Evolutionary conservation across 345 rosid species (phyloP).

Genomic region (Erodium maritimum): DNA sequence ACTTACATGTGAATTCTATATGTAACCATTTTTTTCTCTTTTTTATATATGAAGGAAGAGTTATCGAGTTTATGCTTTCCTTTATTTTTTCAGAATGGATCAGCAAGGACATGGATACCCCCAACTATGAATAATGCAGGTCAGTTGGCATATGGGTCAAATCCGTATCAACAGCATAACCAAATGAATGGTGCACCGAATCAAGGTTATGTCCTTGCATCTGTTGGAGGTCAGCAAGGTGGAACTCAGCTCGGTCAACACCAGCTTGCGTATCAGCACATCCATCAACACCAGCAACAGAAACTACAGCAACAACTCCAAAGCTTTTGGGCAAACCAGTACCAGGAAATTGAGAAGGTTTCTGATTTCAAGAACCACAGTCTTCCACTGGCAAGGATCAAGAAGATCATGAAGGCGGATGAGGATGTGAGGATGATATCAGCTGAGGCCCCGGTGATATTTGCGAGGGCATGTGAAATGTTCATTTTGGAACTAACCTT

Average conservation of each 20-base stretch:
- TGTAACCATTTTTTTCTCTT: neutral
- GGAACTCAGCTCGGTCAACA: slow-evolving; percentile 54
- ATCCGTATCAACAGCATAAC: slow-evolving; percentile 41
- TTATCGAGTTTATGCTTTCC: slow-evolving; percentile 2
- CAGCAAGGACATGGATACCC: slow-evolving; percentile 70
- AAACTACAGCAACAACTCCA: slow-evolving; percentile 85
- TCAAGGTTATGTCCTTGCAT: slow-evolving; percentile 24
- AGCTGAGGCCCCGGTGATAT: slow-evolving; percentile 90
- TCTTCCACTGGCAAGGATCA: slow-evolving; percentile 90
- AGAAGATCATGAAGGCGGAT: slow-evolving; percentile 98
- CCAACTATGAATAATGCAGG: slow-evolving; percentile 38
- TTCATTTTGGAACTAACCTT: slow-evolving; percentile 82
- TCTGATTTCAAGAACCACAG: slow-evolving; percentile 88
- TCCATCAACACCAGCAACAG: slow-evolving; percentile 88
- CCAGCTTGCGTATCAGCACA: slow-evolving; percentile 74
- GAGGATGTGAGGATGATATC: slow-evolving; percentile 98
- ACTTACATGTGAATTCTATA: neutral
- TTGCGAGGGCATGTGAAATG: slow-evolving; percentile 98
- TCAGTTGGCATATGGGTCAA: slow-evolving; percentile 44
- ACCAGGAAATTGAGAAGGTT: slow-evolving; percentile 68
- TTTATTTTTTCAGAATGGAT: slow-evolving; percentile 41
- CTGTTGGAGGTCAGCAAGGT: slow-evolving; percentile 38
- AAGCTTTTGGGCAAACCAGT: slow-evolving; percentile 71
- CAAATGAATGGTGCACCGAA: slow-evolving; percentile 37
- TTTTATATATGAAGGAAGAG: slow-evolving; percentile 5